phyloP scores from a whole-genome alignment of 106 monocot genomes.

The Vanilla planifolia region DNA sequence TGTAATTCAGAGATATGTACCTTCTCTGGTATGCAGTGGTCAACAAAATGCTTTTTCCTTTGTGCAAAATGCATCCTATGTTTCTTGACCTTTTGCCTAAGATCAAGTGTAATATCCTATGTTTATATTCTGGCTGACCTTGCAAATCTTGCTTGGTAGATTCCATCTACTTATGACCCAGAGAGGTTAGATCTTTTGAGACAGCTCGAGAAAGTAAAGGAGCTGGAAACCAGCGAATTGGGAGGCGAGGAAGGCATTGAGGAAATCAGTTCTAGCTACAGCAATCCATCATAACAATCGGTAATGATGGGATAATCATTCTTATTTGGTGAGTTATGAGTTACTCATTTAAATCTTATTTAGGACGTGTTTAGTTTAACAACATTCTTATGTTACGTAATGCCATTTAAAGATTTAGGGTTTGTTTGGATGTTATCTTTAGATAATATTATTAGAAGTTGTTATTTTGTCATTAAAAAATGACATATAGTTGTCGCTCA shows the following conservation, averaged over 20 bases:
- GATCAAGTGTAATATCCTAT: background rate
- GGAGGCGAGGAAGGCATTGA: slow-evolving; percentile 35
- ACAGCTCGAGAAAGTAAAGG: slow-evolving; percentile 92
- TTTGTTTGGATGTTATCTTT: too few species aligned
- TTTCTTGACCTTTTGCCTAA: background rate
- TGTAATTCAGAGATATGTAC: slow-evolving; percentile 93
- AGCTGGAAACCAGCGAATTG: slow-evolving; percentile 48
- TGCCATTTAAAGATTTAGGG: too few species aligned
- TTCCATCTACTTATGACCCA: slow-evolving; percentile 88
- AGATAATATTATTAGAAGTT: too few species aligned
- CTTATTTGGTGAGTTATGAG: too few species aligned
- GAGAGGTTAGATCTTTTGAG: slow-evolving; percentile 89
- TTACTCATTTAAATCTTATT: too few species aligned
- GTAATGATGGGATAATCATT: background rate
- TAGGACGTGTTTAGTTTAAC: too few species aligned
- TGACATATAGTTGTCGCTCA: too few species aligned
- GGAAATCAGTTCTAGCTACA: slow-evolving; percentile 13
- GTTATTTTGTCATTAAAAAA: too few species aligned
- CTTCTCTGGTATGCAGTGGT: slow-evolving; percentile 52
- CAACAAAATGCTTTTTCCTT: background rate
- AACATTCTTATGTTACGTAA: too few species aligned
- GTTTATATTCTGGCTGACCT: background rate
- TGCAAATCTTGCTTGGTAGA: slow-evolving; percentile 27
- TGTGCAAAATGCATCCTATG: background rate
- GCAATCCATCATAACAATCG: slow-evolving; percentile 4